A percentile compares a stretch with the other conserved stretches of the same genome.
Conservation (phyloP, 2,329 filamentous ascomycete species). For the Eurotiales sp. region DNA sequence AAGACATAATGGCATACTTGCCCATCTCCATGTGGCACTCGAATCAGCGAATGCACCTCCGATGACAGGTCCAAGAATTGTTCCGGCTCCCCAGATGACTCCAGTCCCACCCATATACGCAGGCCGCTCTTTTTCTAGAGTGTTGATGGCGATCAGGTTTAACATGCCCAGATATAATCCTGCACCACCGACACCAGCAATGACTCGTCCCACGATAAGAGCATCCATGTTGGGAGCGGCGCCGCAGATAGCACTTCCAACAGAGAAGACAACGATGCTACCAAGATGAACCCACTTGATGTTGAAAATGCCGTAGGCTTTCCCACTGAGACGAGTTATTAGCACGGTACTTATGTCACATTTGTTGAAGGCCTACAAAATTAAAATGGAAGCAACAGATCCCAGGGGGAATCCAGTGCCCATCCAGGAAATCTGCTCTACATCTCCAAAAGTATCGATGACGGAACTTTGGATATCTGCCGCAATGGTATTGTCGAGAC, state of each 20-base stretch:
- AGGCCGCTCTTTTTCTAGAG: constrained; percentile 20
- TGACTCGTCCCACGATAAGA: constrained; percentile 43
- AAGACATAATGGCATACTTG: constrained; percentile 33
- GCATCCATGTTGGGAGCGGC: constrained; percentile 44
- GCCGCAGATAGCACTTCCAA: constrained; percentile 40
- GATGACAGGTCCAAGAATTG: constrained; percentile 34
- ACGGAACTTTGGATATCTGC: constrained; percentile 44
- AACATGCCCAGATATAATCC: constrained; percentile 31
- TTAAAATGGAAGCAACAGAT: not conserved
- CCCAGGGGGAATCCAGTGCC: constrained; percentile 8
- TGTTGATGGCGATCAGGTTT: constrained; percentile 21
- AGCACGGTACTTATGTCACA: no score
- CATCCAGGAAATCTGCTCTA: constrained; percentile 20
- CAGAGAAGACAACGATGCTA: constrained; percentile 27
- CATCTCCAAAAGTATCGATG: constrained; percentile 32
- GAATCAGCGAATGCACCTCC: constrained; percentile 32
- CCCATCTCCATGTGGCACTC: constrained; percentile 24
- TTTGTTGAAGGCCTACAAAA: no score
- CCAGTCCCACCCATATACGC: constrained; percentile 26
- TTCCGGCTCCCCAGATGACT: constrained; percentile 30
- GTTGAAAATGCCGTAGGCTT: constrained; percentile 33
- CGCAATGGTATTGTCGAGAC: constrained; percentile 44
- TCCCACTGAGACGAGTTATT: constrained; percentile 8
- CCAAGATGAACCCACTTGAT: constrained; percentile 42
- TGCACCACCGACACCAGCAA: constrained; percentile 30